phyloP scores from a whole-genome alignment of 768 basidiomycete genomes.

The button mushroom (Agaricus bisporus) region DNA sequence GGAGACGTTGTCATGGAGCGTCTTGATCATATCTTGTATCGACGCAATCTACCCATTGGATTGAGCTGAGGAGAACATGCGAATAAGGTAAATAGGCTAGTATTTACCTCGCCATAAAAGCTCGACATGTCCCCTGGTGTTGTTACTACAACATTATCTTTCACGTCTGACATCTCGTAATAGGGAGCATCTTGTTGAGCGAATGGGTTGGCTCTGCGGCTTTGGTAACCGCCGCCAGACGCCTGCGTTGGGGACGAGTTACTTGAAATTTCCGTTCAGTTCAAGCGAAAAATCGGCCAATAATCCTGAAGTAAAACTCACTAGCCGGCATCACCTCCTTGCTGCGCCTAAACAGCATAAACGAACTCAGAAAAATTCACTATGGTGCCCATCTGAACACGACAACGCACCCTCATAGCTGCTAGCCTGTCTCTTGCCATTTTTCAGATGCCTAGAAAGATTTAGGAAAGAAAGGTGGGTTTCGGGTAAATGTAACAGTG shows the following conservation, averaged over 20 bases:
- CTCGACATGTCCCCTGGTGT: conserved; percentile 54
- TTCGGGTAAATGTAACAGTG: not conserved
- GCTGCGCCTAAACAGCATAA: conserved; percentile 49
- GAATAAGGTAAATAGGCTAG: not conserved
- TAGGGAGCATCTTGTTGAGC: conserved; percentile 56
- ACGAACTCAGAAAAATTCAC: conserved; percentile 13
- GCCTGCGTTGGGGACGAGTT: conserved; percentile 67
- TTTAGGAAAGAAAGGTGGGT: not conserved
- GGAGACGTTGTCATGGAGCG: conserved; percentile 64
- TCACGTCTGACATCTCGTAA: conserved; percentile 72
- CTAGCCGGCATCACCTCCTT: conserved; percentile 46
- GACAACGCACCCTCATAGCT: conserved; percentile 64
- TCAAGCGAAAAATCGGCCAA: not conserved
- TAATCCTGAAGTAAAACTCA: conserved; percentile 24
- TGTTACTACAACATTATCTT: conserved; percentile 43
- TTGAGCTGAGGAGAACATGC: not conserved
- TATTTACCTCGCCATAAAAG: conserved; percentile 69
- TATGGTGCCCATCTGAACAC: conserved; percentile 3
- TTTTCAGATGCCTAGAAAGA: conserved; percentile 3
- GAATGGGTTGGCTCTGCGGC: conserved; percentile 55
- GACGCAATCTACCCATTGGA: conserved; percentile 51
- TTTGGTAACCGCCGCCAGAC: conserved; percentile 43
- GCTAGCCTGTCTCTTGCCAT: conserved; percentile 93
- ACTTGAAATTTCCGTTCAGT: conserved; percentile 21
- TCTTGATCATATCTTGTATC: conserved; percentile 63